Evolutionary conservation across 179 eudicot species (phyloP), one percentile per base, ranked within the genome.

Genomic region (Camellia oleifera): DNA sequence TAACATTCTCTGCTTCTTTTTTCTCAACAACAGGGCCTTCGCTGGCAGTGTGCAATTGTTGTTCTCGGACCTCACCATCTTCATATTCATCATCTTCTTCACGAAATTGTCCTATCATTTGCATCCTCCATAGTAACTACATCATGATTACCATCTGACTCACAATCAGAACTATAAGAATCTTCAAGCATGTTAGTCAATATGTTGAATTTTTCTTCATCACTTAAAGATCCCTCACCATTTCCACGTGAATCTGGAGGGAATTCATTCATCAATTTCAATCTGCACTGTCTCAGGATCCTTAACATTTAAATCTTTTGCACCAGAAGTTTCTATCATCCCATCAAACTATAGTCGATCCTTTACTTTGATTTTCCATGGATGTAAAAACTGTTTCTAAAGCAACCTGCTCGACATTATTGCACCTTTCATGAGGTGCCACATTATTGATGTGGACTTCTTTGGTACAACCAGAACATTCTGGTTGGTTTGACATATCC

Each of bases 31-130:
- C 23, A 0, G 79, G 66, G 14, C 61, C 78, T 63, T 74, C 87
- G n/a, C 60, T 71, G 6, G 77, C 64, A 44, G 73, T 7, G 17
- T 58, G 77, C 74, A 45, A 67, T 9, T 74, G 32, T 20, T 79
- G 71, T 68, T 80, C 87, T 65, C 87, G 79, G 61, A 86, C 80
- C 83, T 86, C 89, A 69, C 89, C 87, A 75, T 86, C 89, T 72
- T 86, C 89, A 75, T 84, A 86, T 23, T 86, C 88, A 14, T 84
- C 85, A 53, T 80, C 87, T 69, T 58, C 85, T 74, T 58, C 81
- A 15, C 7, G 56, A 64, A 44, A 23, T 5, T 53, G 69, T 63
- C 58, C 76, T n/a, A 18, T 14, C 48, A 64, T 58, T 67, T 17
- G 10, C 67, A 52, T 54, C 75, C 73, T 70, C 20, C 1, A 42